Conservation (phyloP, 768 basidiomycete genomes). For the Sarcodon aspratus region DNA sequence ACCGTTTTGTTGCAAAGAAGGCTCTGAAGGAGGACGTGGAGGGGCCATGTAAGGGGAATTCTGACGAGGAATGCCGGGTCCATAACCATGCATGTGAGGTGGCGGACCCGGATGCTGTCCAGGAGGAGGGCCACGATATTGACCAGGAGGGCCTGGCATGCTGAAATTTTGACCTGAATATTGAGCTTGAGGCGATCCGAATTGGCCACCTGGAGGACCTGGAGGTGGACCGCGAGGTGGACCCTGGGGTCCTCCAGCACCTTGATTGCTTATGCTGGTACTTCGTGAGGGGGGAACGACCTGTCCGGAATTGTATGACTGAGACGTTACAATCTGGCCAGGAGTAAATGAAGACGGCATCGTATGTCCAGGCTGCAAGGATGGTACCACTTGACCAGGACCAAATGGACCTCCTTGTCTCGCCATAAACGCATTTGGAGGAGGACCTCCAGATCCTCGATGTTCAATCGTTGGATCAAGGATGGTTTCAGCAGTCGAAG, state of each 20-base stretch:
- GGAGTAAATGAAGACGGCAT: slow-evolving; percentile 6
- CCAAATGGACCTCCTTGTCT: slow-evolving; percentile 6
- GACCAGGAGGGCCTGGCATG: slow-evolving; percentile 6
- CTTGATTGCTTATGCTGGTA: slow-evolving; percentile 2
- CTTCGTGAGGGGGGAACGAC: slow-evolving; percentile 3
- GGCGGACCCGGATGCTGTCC: slow-evolving; percentile 8
- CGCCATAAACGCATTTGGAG: slow-evolving; percentile 18
- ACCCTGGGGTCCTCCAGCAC: slow-evolving; percentile 4
- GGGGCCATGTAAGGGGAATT: slow-evolving; percentile 1
- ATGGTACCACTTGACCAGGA: slow-evolving; percentile 10
- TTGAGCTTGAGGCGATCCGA: slow-evolving; percentile 7
- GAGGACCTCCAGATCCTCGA: slow-evolving; percentile 14
- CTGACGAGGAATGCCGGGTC: slow-evolving; percentile 2
- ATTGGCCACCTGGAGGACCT: slow-evolving; percentile 5
- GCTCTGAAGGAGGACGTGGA: neutral
- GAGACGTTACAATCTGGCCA: slow-evolving; percentile 11
- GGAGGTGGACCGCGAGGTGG: neutral
- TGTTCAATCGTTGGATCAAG: neutral
- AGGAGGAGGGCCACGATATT: slow-evolving; percentile 11
- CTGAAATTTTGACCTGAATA: neutral
- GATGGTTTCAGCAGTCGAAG: slow-evolving; percentile 9
- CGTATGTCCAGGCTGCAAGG: slow-evolving; percentile 8
- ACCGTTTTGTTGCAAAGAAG: neutral
- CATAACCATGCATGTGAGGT: neutral
- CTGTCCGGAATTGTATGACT: slow-evolving; percentile 3